Evolutionary conservation across 108 stramenopile genomes (phyloP).

Genomic region (Nitzschia sp.): DNA sequence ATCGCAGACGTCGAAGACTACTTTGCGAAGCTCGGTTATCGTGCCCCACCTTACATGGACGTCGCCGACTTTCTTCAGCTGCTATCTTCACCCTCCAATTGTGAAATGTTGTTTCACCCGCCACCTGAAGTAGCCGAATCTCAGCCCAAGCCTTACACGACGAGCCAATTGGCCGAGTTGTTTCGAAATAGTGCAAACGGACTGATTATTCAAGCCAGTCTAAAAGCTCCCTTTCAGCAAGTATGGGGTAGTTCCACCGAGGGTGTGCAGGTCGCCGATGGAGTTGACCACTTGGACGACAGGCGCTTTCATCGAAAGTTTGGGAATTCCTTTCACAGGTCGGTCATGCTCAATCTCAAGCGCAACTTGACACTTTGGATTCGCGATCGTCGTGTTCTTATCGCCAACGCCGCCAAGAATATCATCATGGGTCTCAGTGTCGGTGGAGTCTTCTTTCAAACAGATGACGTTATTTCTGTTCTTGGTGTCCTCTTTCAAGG

Average conservation of each 20-base stretch:
- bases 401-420: constrained; percentile 54
- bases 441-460: constrained; percentile 68
- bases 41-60: constrained; percentile 68
- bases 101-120: constrained; percentile 35
- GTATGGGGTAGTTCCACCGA: constrained; percentile 29
- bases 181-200: constrained; percentile 55
- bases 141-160: constrained; percentile 29
- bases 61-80: constrained; percentile 84
- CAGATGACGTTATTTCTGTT: constrained; percentile 46
- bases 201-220: constrained; percentile 17
- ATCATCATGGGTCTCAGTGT: constrained; percentile 73
- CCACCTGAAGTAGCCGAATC: constrained; percentile 28
- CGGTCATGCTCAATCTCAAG: constrained; percentile 46
- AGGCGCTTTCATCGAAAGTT: constrained; percentile 32
- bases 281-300: constrained; percentile 21
- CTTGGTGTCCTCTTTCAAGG: constrained; percentile 62
- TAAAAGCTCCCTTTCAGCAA: constrained; percentile 24
- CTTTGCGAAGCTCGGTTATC: constrained; percentile 74
- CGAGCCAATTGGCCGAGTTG: constrained; percentile 54
- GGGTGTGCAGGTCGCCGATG: neutral
- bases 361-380: constrained; percentile 57
- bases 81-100: constrained; percentile 57
- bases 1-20: constrained; percentile 68
- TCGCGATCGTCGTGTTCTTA: constrained; percentile 64
- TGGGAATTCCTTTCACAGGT: constrained; percentile 52